Conservation (phyloP, 129 eudicot species). For the Ambrosia trifida region DNA sequence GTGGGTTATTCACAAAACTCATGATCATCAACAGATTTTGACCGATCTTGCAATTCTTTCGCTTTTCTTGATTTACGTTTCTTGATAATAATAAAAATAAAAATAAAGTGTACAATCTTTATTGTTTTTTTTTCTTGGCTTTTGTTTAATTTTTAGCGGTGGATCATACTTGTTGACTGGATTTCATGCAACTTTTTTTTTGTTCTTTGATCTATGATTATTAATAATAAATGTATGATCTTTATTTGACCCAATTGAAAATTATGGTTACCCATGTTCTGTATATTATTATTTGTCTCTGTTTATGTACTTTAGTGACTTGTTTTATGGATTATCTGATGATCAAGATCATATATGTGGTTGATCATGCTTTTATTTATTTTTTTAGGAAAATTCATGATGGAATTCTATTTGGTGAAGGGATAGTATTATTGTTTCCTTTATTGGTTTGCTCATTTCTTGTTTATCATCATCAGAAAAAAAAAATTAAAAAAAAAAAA, state of each 20-base stretch:
- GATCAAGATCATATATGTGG: slow-evolving; percentile 42
- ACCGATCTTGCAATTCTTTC: slow-evolving; percentile 41
- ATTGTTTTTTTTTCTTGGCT: neutral
- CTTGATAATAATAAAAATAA: slow-evolving; percentile 21
- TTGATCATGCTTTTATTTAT: slow-evolving; percentile 20
- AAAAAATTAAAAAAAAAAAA: too few relatives aligned
- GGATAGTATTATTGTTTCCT: slow-evolving; percentile 43
- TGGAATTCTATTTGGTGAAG: slow-evolving; percentile 50
- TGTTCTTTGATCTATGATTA: slow-evolving; percentile 49
- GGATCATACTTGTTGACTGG: slow-evolving; percentile 33
- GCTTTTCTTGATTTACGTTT: slow-evolving; percentile 40
- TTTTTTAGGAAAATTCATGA: slow-evolving; percentile 19
- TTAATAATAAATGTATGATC: slow-evolving; percentile 55
- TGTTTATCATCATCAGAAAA: neutral
- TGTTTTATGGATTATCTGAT: slow-evolving; percentile 36
- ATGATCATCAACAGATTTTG: slow-evolving; percentile 39
- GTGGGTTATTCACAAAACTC: slow-evolving; percentile 27
- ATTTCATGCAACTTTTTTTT: slow-evolving; percentile 49
- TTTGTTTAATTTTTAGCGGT: slow-evolving; percentile 19
- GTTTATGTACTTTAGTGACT: slow-evolving; percentile 23
- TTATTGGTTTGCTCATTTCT: slow-evolving; percentile 14
- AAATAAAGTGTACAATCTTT: slow-evolving; percentile 48
- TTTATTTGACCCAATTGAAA: slow-evolving; percentile 27
- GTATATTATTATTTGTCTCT: slow-evolving; percentile 13
- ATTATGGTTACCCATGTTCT: slow-evolving; percentile 30